Evolutionary conservation across 768 basidiomycete genomes (phyloP), one percentile per base, ranked within the genome.

Genomic region (Russula olivacea): DNA sequence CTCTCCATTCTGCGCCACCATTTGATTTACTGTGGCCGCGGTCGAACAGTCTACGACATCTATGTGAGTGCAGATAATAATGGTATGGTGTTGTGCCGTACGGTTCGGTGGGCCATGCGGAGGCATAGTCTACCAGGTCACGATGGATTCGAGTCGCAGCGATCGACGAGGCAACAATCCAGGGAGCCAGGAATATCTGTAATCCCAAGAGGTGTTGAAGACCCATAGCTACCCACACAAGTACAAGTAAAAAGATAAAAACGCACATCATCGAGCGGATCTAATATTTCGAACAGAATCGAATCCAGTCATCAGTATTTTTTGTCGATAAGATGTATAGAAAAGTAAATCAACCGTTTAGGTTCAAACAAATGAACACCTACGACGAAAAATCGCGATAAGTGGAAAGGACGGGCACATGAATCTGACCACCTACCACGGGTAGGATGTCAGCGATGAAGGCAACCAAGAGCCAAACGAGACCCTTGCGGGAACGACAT

Each of bases 141-240:
- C 54, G 54, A 30, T 55, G 2, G 40, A 55, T 55, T 55, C 54
- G 54, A 28, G 54, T 55, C 17, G 40, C 54, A 19, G 54, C 40
- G 3, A 55, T 55, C 11, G 54, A 11, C 40, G 38, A 12, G 9
- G 28, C 15, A 4, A 43, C 4, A 2, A 25, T 10, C 10, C 21
- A 19, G 40, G 25, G 23, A 43, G 41, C 3, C 19, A 19, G 11
- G 40, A 30, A 55, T 21, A 55, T 25, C 54, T 55, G 17, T 55
- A 23, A 5, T 41, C 6, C 0, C 7, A 41, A 43, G 50, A 41
- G 54, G 19, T 2, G 40, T 55, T 17, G 15, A 28, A 40, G 3
- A 30, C 19, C 11, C 9, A 43, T 1, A 43, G 43, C 28, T 28
- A 28, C 28, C 19, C 1, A 41, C 40, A 10, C 15, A 30, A 2